Conservation (phyloP, 345 rosid species). For the Draba incana region DNA sequence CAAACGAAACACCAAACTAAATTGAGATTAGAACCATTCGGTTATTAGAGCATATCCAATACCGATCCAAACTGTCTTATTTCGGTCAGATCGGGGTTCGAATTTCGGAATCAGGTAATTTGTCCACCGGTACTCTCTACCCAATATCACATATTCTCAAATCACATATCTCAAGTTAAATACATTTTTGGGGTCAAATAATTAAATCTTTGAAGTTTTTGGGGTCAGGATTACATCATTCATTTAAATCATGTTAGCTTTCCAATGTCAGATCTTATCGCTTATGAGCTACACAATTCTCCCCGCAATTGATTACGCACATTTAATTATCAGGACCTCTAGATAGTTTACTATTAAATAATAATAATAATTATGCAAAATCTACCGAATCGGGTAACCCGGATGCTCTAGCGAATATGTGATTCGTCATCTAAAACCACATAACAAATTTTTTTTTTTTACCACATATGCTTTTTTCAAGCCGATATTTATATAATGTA, state of each 20-base stretch:
- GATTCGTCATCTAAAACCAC: neutral
- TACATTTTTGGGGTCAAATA: too few relatives aligned
- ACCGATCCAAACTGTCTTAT: too few relatives aligned
- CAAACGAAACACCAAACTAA: too few relatives aligned
- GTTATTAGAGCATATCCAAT: too few relatives aligned
- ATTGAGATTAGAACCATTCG: too few relatives aligned
- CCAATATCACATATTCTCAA: neutral
- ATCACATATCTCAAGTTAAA: neutral
- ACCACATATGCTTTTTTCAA: slow-evolving; percentile 15
- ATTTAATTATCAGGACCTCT: slow-evolving; percentile 2
- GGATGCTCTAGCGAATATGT: slow-evolving; percentile 5
- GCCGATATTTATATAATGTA: neutral
- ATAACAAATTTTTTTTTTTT: neutral
- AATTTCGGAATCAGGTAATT: too few relatives aligned
- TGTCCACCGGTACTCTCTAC: neutral
- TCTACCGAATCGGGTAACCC: slow-evolving; percentile 19
- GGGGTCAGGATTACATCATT: too few relatives aligned
- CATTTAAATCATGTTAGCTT: slow-evolving; percentile 9
- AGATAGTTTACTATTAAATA: neutral
- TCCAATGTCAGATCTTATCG: slow-evolving; percentile 39
- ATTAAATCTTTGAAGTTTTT: too few relatives aligned
- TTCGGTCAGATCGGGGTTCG: too few relatives aligned
- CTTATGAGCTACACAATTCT: slow-evolving; percentile 6
- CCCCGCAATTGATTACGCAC: slow-evolving; percentile 13
- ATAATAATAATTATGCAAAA: neutral